These are phyloP conservation scores for Chlorella variabilis DNA, from an alignment of 163 green algal species.

Conservation along the genomic window DNA sequence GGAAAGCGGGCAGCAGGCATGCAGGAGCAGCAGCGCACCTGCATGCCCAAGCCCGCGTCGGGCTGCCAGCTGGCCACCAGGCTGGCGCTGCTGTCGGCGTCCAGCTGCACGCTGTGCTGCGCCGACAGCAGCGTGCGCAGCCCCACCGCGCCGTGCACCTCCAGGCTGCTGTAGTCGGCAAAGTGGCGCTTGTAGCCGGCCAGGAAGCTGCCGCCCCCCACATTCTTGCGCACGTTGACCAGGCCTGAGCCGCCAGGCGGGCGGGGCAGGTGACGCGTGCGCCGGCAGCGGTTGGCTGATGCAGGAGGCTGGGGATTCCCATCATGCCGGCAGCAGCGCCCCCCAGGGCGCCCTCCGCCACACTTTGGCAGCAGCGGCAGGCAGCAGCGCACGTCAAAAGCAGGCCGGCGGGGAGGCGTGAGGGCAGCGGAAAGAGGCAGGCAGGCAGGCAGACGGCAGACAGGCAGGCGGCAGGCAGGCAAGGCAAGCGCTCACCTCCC, in stretches of 20 bases:
- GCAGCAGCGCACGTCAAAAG: too few relatives aligned
- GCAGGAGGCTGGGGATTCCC: too few relatives aligned
- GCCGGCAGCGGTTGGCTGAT: too few relatives aligned
- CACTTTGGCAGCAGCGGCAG: too few relatives aligned
- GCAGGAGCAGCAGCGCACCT: slow-evolving; percentile 40
- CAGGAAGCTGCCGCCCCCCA: slow-evolving; percentile 62
- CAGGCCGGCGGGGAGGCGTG: too few relatives aligned
- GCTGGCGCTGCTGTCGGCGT: slow-evolving; percentile 5
- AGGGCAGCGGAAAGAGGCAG: too few relatives aligned
- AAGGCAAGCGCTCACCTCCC: slow-evolving; percentile 37
- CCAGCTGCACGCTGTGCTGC: slow-evolving; percentile 33
- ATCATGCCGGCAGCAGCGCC: too few relatives aligned
- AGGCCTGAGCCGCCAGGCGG: slow-evolving; percentile 50
- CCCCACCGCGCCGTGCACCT: slow-evolving; percentile 42
- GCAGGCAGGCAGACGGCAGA: background rate
- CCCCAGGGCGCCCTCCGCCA: too few relatives aligned
- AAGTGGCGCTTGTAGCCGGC: slow-evolving; percentile 64
- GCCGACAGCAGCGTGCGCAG: slow-evolving; percentile 53
- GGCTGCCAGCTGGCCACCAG: slow-evolving; percentile 55
- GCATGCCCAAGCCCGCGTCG: slow-evolving; percentile 54
- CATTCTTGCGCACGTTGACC: slow-evolving; percentile 54
- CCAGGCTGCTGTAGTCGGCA: slow-evolving; percentile 32
- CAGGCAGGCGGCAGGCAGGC: background rate
- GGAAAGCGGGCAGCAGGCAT: background rate
- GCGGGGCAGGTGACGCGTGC: too few relatives aligned